A percentile compares a stretch with the other conserved stretches of the same genome.
phyloP scores from a whole-genome alignment of 1,284 basidiomycete species.

The Boletus sp. region DNA sequence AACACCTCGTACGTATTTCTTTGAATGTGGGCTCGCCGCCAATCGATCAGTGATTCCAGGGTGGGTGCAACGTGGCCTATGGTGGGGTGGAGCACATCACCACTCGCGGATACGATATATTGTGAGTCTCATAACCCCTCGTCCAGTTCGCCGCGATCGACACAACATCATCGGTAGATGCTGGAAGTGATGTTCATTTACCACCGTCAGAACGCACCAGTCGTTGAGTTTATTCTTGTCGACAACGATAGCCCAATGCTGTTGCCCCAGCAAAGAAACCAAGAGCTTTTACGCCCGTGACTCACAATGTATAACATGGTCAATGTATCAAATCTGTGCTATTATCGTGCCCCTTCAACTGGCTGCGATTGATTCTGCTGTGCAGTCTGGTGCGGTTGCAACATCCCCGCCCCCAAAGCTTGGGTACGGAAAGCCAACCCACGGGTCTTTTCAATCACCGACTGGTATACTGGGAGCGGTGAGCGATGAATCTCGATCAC shows the following conservation, averaged over 20 bases:
- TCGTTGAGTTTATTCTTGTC: too few relatives aligned
- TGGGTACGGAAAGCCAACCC: constrained; percentile 90
- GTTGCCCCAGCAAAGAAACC: background rate
- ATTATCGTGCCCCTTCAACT: constrained; percentile 32
- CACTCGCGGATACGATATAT: constrained; percentile 49
- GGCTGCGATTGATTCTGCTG: constrained; percentile 33
- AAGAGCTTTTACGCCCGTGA: constrained; percentile 6
- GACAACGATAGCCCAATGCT: too few relatives aligned
- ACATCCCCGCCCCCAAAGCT: constrained; percentile 83
- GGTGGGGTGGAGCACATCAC: constrained; percentile 42
- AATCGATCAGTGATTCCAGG: constrained; percentile 32
- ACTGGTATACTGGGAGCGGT: constrained; percentile 87
- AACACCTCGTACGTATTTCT: constrained; percentile 53
- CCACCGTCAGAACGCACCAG: too few relatives aligned
- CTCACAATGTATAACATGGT: constrained; percentile 4
- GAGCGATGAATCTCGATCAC: constrained; percentile 94
- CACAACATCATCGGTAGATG: constrained; percentile 13
- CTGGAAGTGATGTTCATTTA: constrained; percentile 22
- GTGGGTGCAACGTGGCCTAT: constrained; percentile 41
- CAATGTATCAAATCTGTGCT: constrained; percentile 4
- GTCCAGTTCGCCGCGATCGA: background rate
- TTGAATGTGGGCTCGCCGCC: constrained; percentile 16
- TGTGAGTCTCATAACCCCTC: constrained; percentile 36
- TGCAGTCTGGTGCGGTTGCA: constrained; percentile 44
- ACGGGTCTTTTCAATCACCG: constrained; percentile 94